These are phyloP conservation scores for Leccinum aurantiacum DNA, from an alignment of 768 basidiomycete genomes.

Conservation along the genomic window DNA sequence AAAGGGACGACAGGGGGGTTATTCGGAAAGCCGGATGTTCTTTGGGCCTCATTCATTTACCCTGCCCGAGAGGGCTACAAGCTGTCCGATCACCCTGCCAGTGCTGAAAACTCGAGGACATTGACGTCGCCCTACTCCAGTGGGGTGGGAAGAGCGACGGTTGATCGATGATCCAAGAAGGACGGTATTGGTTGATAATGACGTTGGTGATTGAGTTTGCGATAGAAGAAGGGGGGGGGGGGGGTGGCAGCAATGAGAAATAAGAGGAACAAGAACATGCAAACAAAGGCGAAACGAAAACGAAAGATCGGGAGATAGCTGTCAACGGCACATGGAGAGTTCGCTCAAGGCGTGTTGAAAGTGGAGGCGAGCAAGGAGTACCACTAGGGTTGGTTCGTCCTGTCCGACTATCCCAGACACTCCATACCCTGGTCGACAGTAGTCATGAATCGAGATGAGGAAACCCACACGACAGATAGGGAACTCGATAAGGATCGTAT, in stretches of 20 bases:
- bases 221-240: neutral
- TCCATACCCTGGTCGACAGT: neutral
- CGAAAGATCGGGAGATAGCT: neutral
- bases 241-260: neutral
- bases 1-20: neutral
- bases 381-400: neutral
- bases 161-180: neutral
- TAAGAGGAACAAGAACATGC: neutral
- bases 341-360: neutral
- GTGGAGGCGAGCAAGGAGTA: neutral
- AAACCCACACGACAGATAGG: neutral
- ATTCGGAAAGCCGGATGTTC: neutral
- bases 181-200: neutral
- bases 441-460: neutral
- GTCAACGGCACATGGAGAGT: neutral
- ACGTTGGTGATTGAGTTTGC: neutral
- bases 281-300: neutral
- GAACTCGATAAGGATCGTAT: neutral
- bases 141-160: neutral
- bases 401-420: neutral
- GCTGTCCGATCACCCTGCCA: neutral
- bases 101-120: neutral
- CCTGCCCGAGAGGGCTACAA: neutral
- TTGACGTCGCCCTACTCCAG: neutral
- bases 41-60: neutral